Evolutionary conservation across 1,284 basidiomycete genomes (phyloP), one percentile per base, ranked within the genome.

Genomic region (Apiotrichum gamsii): DNA sequence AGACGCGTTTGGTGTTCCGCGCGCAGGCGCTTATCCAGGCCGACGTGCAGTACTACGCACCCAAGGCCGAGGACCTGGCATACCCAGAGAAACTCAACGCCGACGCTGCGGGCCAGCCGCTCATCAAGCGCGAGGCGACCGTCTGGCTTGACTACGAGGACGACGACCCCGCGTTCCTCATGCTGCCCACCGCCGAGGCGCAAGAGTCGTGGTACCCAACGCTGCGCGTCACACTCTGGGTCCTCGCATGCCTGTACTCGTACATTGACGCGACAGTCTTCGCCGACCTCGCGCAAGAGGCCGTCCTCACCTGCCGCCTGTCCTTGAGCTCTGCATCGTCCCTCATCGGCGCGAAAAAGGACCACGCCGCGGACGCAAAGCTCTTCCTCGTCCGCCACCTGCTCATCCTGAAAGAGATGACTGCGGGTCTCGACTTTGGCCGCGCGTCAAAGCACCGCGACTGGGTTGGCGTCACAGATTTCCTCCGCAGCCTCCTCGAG

Each of bases 221-320:
- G 0, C 67, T 96, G 40, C 77, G 80, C 56, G 87, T 84, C 60
- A 89, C 87, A 1, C 79, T 90, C 8, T 90, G 87, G 85, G 84
- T 95, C 5, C 74, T 95, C 23, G 82, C 83, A 2, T 88, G 90
- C 67, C 73, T 96, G 18, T 84, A 88, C 59, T 84, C 89, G 49
- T 94, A 87, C 62, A 85, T 95, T 46, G 89, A 94, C 76, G 90
- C 90, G 64, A 49, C 82, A 2, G 91, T 95, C 51, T 96, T 94
- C 56, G 85, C 89, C 61, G 91, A 95, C 64, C 85, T 95, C 37
- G 89, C 91, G 0, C 87, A 90, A 67, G 90, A 95, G 72, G 87
- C 90, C 0, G 78, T 94, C 28, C 77, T 79, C 14, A 75, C 90
- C 4, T 93, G 90, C 65, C 81, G 84, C 32, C 77, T 82, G 51